These are phyloP conservation scores for Dryadomyces quercivorus DNA, from an alignment of 2,329 filamentous ascomycete species.

Conservation along the genomic window DNA sequence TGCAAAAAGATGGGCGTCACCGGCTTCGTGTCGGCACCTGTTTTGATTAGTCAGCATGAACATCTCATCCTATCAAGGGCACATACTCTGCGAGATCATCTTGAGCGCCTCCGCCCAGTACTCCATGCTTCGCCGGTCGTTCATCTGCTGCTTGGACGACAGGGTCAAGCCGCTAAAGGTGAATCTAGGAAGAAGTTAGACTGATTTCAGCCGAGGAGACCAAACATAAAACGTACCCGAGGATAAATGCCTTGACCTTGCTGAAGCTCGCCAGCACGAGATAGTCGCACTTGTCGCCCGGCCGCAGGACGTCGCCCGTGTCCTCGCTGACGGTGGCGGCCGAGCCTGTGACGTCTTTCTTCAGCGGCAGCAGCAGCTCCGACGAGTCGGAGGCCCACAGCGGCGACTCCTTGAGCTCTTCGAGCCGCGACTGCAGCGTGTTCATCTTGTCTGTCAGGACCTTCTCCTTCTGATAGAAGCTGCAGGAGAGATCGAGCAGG, in stretches of 20 bases:
- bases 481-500: conserved; percentile 58
- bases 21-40: conserved; percentile 14
- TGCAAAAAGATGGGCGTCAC: conserved; percentile 36
- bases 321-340: conserved; percentile 42
- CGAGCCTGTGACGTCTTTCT: conserved; percentile 31
- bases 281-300: conserved; percentile 39
- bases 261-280: conserved; percentile 49
- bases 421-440: conserved; percentile 48
- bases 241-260: conserved; percentile 42
- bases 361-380: conserved; percentile 43
- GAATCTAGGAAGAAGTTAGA: conserved; percentile 26
- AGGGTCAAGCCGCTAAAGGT: conserved; percentile 40
- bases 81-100: conserved; percentile 22
- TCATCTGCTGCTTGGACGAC: conserved; percentile 23
- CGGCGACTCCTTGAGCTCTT: conserved; percentile 34
- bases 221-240: conserved; percentile 32
- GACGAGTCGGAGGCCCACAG: conserved; percentile 34
- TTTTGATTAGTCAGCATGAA: background rate
- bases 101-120: conserved; percentile 27
- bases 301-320: conserved; percentile 39
- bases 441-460: conserved; percentile 47
- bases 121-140: conserved; percentile 22
- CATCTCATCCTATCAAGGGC: background rate
- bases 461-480: conserved; percentile 49
- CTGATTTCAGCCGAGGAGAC: background rate